A percentile compares a stretch with the other conserved stretches of the same genome.
phyloP scores from a whole-genome alignment of 108 stramenopile species.

The Skeletonema grethae region DNA sequence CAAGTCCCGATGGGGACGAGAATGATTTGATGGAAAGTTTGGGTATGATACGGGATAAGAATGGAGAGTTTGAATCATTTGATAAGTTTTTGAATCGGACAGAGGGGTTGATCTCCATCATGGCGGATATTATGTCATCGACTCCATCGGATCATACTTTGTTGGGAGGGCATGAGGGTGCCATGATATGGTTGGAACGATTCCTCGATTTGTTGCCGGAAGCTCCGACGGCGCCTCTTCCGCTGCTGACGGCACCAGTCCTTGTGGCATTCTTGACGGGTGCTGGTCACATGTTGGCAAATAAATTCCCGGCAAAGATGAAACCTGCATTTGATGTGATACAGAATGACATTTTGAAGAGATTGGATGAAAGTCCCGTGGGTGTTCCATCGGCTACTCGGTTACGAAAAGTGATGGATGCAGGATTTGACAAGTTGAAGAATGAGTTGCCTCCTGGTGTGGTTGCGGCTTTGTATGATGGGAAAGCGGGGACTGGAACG shows the following conservation, averaged over 20 bases:
- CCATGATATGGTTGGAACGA: conserved; percentile 73
- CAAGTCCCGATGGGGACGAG: conserved; percentile 14
- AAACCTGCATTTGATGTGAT: conserved; percentile 50
- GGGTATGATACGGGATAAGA: conserved; percentile 77
- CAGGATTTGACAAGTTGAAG: conserved; percentile 62
- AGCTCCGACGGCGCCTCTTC: conserved; percentile 61
- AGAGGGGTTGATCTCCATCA: conserved; percentile 82
- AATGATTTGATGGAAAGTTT: conserved; percentile 76
- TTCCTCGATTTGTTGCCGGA: conserved; percentile 72
- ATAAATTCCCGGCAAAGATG: conserved; percentile 60
- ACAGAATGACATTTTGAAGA: conserved; percentile 50
- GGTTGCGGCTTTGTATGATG: conserved; percentile 64
- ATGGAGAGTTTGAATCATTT: conserved; percentile 84
- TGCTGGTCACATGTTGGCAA: conserved; percentile 88
- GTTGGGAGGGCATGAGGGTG: conserved; percentile 74
- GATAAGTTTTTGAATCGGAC: conserved; percentile 78
- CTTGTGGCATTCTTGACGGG: conserved; percentile 81
- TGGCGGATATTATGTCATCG: conserved; percentile 78
- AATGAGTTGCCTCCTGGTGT: conserved; percentile 63
- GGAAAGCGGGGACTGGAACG: conserved; percentile 33
- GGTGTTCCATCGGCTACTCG: conserved; percentile 81
- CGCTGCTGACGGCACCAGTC: conserved; percentile 82
- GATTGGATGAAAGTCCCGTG: conserved; percentile 74
- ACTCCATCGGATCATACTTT: conserved; percentile 62
- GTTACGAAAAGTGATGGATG: conserved; percentile 64